These are phyloP conservation scores for Trypanosoma theileri DNA, from an alignment of 208 protist genomes.

Conservation along the genomic window DNA sequence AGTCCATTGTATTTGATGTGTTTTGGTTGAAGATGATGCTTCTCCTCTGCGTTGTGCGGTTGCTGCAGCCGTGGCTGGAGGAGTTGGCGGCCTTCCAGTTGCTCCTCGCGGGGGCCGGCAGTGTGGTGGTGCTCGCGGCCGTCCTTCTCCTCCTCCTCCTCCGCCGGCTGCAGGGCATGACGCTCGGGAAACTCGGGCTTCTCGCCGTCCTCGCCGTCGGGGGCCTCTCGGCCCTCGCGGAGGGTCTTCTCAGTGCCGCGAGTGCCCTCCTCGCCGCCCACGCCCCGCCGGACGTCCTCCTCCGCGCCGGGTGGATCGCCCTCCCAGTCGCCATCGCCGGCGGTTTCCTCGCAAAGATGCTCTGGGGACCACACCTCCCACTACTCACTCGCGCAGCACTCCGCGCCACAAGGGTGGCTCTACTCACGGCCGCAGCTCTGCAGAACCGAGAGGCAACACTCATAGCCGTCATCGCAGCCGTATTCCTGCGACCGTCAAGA, in stretches of 20 bases:
- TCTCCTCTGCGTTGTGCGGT: conserved; percentile 28
- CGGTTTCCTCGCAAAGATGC: conserved; percentile 32
- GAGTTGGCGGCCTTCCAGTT: conserved; percentile 45
- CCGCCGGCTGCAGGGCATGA: conserved; percentile 54
- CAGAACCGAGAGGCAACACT: conserved; percentile 54
- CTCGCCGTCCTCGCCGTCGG: conserved; percentile 43
- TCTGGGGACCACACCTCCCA: conserved; percentile 35
- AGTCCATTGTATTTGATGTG: conserved; percentile 38
- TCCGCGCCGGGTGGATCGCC: too few relatives aligned
- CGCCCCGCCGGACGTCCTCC: background rate
- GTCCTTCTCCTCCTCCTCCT: conserved; percentile 47
- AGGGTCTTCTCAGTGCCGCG: conserved; percentile 34
- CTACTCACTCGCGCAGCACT: conserved; percentile 36
- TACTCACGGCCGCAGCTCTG: conserved; percentile 17
- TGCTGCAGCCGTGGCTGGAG: conserved; percentile 44
- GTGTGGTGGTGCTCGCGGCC: conserved; percentile 40
- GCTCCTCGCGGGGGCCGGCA: conserved; percentile 43
- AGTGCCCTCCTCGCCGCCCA: conserved; percentile 19
- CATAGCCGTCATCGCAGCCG: background rate
- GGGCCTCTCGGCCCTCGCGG: conserved; percentile 46
- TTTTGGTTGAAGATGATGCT: conserved; percentile 55
- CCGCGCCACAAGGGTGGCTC: conserved; percentile 6
- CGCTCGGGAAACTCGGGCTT: conserved; percentile 52
- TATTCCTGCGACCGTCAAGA: conserved; percentile 15
- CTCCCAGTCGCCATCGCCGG: conserved; percentile 16